Base-by-base conservation (phyloP, 768 basidiomycete species). In the Phallus indusiatus region DNA sequence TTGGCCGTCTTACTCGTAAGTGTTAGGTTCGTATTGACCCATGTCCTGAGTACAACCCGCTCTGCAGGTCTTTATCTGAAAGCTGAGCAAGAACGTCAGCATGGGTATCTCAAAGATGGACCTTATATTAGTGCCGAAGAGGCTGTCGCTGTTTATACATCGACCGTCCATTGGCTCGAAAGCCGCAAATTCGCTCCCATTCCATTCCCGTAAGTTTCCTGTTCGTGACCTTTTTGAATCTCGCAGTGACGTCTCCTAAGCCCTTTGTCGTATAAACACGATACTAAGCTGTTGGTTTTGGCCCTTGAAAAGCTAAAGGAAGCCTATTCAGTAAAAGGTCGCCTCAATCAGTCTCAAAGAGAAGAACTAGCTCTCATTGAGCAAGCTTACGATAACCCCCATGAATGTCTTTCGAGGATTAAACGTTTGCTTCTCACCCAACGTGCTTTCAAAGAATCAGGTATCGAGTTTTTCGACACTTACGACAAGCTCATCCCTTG, bases 81-180 rank as follows among this genome's bases (percentile, higher is more conserved):
- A 75, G 95, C 96, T 22, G 96, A 99, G 74, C 96, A 99, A 69
- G 96, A 99, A 74, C 79, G 96, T 62, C 96, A 98, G 71, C 95
- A 99, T 66, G 94, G 88, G 2, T 99, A 99, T 70, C 84, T 99
- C 63, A 98, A 99, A 76, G 96, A 99, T 72, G 96, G 96, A 54
- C 96, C 96, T 6, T 98, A 99, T 70, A 94, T 99, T 72, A 95
- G 91, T 64, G 94, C 95, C 12, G 96, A 98, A 71, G 96, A 98
- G 69, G 96, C 95, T 55, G 95, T 98, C 20, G 96, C 96, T 2
- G 94, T 98, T 68, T 99, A 98, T 73, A 95, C 95, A 0, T 92
- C 94, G 10, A 97, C 95, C 0, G 95, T 98, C 1, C 95, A 99
- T 72, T 99, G 96, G 96, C 78, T 99, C 21, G 96, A 99, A 73